Conservation (phyloP, 371 early-diverging fungal genomes). For the Lichtheimia corymbifera region DNA sequence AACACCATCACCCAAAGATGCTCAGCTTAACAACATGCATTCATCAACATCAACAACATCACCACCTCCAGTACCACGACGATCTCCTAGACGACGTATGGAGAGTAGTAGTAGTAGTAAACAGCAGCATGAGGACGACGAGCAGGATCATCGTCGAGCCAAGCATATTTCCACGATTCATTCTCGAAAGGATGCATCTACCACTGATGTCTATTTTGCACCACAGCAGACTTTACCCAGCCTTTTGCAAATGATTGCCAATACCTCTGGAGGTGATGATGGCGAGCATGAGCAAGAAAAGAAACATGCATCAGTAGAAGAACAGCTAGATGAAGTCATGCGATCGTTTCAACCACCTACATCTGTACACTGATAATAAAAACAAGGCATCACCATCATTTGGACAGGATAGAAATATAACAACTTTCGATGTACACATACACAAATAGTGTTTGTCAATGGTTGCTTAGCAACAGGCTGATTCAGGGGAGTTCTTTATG, state of each 20-base stretch:
- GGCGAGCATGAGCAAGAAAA: background rate
- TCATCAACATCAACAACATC: too few relatives aligned
- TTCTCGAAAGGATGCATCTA: conserved; percentile 10
- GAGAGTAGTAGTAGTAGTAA: too few relatives aligned
- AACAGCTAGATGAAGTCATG: conserved; percentile 26
- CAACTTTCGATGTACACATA: too few relatives aligned
- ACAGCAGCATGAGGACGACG: conserved; percentile 9
- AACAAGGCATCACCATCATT: too few relatives aligned
- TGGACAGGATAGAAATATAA: too few relatives aligned
- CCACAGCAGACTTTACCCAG: conserved; percentile 21
- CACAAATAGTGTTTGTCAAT: too few relatives aligned
- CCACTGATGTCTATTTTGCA: conserved; percentile 26
- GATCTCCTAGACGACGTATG: conserved; percentile 23
- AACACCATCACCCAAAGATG: background rate
- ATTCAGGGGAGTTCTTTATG: too few relatives aligned
- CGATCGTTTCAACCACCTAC: conserved; percentile 7
- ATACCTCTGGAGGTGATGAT: conserved; percentile 5
- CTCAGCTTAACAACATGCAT: background rate
- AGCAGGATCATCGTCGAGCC: conserved; percentile 6
- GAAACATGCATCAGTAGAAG: conserved; percentile 14
- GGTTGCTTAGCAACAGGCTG: too few relatives aligned
- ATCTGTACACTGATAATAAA: too few relatives aligned
- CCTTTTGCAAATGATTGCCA: conserved; percentile 21
- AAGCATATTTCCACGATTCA: conserved; percentile 13
- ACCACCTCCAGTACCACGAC: conserved; percentile 23